Base-by-base conservation (phyloP, 805 yeast species). In the Myxozyma lipomycoides region DNA sequence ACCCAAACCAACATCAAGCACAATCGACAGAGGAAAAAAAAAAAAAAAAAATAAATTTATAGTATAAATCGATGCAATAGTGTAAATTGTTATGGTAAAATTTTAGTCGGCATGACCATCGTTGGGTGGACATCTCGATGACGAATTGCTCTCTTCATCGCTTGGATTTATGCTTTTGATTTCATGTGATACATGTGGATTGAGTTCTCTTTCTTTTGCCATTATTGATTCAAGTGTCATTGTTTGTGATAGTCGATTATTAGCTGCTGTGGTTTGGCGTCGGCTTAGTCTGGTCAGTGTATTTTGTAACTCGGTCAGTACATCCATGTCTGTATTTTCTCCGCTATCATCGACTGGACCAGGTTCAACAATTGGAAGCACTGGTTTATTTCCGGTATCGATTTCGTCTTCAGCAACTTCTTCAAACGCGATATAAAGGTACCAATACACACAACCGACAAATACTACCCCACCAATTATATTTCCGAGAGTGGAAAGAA, bases 381-480 rank as follows among this genome's bases (percentile, higher is more conserved):
- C n/a, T n/a, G 55, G 45, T 4, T 37, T 44, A 18, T 38, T 46
- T 4, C 35, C 37, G 17, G 36, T 45, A 35, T 46, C 46, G 18
- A 50, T 23, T 18, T 73, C 76, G 39, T 66, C 70, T 9, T 66
- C 74, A 9, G 39, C 51, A 2, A 28, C 34, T 15, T 36, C 53
- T 4, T 38, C n/a, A 19, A 44, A 45, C 22, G 28, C 39, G 43
- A 86, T 62, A 63, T 86, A 95, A 53, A 83, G 70, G 61, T 84
- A 86, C 77, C 81, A 86, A 6, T 93, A 88, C 9, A 84, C 67
- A 0, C 77, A 71, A 2, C 81, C 60, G 3, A 83, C 82, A 64
- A 86, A 86, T 26, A 78, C 71, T 0, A 76, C 63, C 0, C 95
- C 95, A n/a, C 95, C 95, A 26, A 86, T 73, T 1, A 82, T 77